Evolutionary conservation across 441 rosid genomes (phyloP).

Genomic region (Syzygium syzygioides): DNA sequence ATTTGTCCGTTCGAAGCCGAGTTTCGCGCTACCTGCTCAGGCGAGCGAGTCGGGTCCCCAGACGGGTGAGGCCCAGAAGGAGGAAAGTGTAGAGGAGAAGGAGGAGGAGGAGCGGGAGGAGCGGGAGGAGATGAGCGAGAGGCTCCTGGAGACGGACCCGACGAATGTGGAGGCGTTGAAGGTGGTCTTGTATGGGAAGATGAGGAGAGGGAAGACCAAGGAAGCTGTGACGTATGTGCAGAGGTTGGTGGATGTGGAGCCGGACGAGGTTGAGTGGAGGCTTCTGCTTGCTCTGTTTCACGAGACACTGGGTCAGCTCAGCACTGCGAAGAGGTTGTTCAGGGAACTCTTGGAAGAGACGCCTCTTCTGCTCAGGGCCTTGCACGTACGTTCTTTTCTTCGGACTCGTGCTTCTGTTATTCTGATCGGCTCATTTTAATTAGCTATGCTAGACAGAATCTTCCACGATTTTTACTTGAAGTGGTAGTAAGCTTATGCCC

Average conservation of each 20-base stretch:
- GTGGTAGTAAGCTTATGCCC: background rate
- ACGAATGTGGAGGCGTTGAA: constrained; percentile 64
- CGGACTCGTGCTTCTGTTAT: background rate
- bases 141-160: constrained; percentile 64
- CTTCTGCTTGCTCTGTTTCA: constrained; percentile 82
- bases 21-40: constrained; percentile 33
- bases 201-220: constrained; percentile 60
- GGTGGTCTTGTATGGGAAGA: constrained; percentile 58
- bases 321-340: constrained; percentile 56
- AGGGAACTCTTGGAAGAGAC: constrained; percentile 53
- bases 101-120: constrained; percentile 39
- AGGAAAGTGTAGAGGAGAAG: constrained; percentile 35
- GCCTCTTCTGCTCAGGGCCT: constrained; percentile 80
- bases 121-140: constrained; percentile 47
- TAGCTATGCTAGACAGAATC: background rate
- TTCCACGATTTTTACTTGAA: background rate
- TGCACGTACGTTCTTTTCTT: constrained; percentile 57
- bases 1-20: constrained; percentile 23
- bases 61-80: constrained; percentile 27
- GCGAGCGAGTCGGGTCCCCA: constrained; percentile 16
- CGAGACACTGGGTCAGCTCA: constrained; percentile 68
- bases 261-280: constrained; percentile 84
- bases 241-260: constrained; percentile 55
- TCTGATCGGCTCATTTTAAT: background rate
- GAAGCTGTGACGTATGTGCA: constrained; percentile 63